Conservation (phyloP, 495 filamentous ascomycete genomes). For the Aspergillus avenaceus region DNA sequence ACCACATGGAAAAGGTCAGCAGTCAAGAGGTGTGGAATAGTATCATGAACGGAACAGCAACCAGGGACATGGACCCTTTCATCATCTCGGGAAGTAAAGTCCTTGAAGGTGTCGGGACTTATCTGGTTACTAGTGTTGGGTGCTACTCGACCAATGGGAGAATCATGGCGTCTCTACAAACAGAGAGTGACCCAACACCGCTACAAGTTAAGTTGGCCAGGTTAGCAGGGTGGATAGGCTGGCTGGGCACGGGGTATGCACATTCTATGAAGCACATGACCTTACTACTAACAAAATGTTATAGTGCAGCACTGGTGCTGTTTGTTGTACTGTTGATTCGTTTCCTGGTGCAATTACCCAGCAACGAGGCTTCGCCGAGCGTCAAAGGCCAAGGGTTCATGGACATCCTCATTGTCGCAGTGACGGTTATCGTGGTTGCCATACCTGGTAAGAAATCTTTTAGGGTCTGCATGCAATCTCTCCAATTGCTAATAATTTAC, state of each 20-base stretch:
- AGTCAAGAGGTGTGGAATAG: slow-evolving; percentile 44
- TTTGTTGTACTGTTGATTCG: slow-evolving; percentile 60
- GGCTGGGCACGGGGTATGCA: slow-evolving; percentile 38
- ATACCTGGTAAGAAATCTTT: slow-evolving; percentile 45
- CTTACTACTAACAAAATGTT: slow-evolving; percentile 20
- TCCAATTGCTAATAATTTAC: slow-evolving; percentile 11
- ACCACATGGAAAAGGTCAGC: slow-evolving; percentile 49
- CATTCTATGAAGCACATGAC: background rate
- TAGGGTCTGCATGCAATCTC: background rate
- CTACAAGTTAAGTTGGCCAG: slow-evolving; percentile 59
- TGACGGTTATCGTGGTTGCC: slow-evolving; percentile 67
- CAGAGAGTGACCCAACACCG: slow-evolving; percentile 59
- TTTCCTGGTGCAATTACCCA: slow-evolving; percentile 51
- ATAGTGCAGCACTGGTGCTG: slow-evolving; percentile 54
- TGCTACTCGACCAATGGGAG: slow-evolving; percentile 61
- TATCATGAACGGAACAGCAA: slow-evolving; percentile 41
- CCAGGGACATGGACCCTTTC: slow-evolving; percentile 50
- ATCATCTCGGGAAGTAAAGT: slow-evolving; percentile 54
- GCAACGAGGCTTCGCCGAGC: slow-evolving; percentile 43
- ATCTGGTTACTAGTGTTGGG: slow-evolving; percentile 56
- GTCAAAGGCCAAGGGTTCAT: slow-evolving; percentile 60
- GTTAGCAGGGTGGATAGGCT: slow-evolving; percentile 62
- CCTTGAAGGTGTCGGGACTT: slow-evolving; percentile 52
- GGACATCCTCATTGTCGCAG: slow-evolving; percentile 63
- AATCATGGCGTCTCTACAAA: slow-evolving; percentile 58